A percentile compares a stretch with the other conserved stretches of the same genome.
These are phyloP conservation scores for Xylaria sp. DNA, from an alignment of 2,329 filamentous ascomycete species.

Conservation along the genomic window DNA sequence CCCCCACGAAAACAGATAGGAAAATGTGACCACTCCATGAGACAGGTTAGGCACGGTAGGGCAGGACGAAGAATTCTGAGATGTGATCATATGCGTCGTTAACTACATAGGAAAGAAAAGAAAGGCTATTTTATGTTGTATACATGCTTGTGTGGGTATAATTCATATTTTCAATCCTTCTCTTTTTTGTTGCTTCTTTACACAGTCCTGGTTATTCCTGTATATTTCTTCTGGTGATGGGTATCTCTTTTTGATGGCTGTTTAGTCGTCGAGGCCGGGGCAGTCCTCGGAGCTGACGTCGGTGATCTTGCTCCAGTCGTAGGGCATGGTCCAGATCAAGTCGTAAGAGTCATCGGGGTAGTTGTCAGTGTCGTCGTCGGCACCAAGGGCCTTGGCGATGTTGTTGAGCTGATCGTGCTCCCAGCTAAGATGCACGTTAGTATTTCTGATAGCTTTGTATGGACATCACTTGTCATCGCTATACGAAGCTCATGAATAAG, in stretches of 20 bases:
- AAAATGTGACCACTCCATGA: neutral
- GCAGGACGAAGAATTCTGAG: too few relatives aligned
- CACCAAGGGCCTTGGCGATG: slow-evolving; percentile 46
- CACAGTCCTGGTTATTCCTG: too few relatives aligned
- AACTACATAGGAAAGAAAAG: too few relatives aligned
- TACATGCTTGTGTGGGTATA: too few relatives aligned
- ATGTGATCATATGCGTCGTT: too few relatives aligned
- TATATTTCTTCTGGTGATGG: too few relatives aligned
- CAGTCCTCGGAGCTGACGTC: slow-evolving; percentile 46
- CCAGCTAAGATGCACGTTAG: slow-evolving; percentile 40
- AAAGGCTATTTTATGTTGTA: too few relatives aligned
- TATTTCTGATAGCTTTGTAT: neutral
- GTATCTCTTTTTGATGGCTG: too few relatives aligned
- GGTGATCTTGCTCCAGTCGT: slow-evolving; percentile 44
- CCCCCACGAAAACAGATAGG: neutral
- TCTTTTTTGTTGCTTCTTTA: too few relatives aligned
- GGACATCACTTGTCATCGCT: neutral
- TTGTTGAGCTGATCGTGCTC: slow-evolving; percentile 50
- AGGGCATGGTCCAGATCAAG: slow-evolving; percentile 53
- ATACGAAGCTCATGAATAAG: neutral
- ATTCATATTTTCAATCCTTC: too few relatives aligned
- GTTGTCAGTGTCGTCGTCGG: slow-evolving; percentile 40
- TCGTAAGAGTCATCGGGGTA: slow-evolving; percentile 50
- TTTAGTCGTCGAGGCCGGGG: slow-evolving; percentile 43
- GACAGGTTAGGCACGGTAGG: neutral